A percentile compares a stretch with the other conserved stretches of the same genome.
Evolutionary conservation across 2,329 filamentous ascomycete species (phyloP).

Genomic region (Neonectria faginata): DNA sequence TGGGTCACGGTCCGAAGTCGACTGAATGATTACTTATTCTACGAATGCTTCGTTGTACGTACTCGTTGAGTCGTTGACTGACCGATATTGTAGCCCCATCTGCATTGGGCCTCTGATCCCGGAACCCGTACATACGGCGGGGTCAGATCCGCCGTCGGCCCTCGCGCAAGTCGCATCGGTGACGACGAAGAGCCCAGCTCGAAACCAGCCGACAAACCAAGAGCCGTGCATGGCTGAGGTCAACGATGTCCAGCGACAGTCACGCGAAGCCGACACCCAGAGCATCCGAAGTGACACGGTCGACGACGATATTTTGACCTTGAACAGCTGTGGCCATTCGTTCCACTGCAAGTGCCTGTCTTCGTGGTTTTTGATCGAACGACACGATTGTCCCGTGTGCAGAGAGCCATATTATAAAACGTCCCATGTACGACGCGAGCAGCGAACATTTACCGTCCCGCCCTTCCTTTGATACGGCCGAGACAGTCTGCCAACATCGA

Average conservation of each 20-base stretch:
- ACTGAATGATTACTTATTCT: not conserved
- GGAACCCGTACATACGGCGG: slow-evolving; percentile 39
- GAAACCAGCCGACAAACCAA: not conserved
- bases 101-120: slow-evolving; percentile 50
- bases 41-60: not conserved
- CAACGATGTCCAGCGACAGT: not conserved
- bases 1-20: slow-evolving; percentile 6
- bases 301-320: slow-evolving; percentile 51
- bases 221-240: not conserved
- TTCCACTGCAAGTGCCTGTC: slow-evolving; percentile 56
- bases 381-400: slow-evolving; percentile 55
- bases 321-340: slow-evolving; percentile 53
- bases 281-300: slow-evolving; percentile 3
- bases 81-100: slow-evolving; percentile 45
- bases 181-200: slow-evolving; percentile 19
- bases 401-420: slow-evolving; percentile 49
- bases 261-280: slow-evolving; percentile 3
- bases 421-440: slow-evolving; percentile 23
- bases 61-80: slow-evolving; percentile 3
- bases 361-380: slow-evolving; percentile 53
- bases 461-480: slow-evolving; percentile 36
- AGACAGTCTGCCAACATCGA: not conserved
- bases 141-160: slow-evolving; percentile 27
- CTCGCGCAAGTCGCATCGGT: slow-evolving; percentile 35
- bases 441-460: slow-evolving; percentile 31